Evolutionary conservation across 106 monocot species (phyloP), one percentile per base, ranked within the genome.

Genomic region (Hemerocallis citrina): DNA sequence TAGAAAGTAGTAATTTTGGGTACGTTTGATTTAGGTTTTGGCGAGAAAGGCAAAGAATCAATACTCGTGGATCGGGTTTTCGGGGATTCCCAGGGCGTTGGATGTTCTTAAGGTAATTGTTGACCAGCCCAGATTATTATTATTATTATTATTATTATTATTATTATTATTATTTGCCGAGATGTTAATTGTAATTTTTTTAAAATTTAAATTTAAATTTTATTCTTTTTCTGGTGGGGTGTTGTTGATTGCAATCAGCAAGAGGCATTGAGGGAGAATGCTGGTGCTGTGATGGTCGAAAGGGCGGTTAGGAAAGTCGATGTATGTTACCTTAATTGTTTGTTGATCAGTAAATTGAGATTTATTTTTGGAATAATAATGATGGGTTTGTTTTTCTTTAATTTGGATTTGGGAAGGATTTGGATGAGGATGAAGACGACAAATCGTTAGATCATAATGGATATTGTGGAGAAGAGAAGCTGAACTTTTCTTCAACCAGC

Each of bases 21-120:
- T n/a, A n/a, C n/a, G n/a, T n/a, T n/a, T 46, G 29, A 4, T 29
- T 24, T 31, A 93, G 93, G 78, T 93, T 31, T 67, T 93, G 23
- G 47, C 70, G 28, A 88, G 81, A 58, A 87, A 85, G 64, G 93
- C 81, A 9, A 93, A 93, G 77, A 93, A 89, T 44, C 67, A 64
- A 41, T 93, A 93, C 37, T 62, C 74, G 0, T 93, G 93, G 93
- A 93, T 93, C 28, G 93, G 93, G 22, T 93, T 88, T 60, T 62
- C 64, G 16, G 93, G 93, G 45, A 82, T 93, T 29, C 89, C 93
- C 0, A 65, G 66, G 20, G 76, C 85, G 0, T 48, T 93, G 73
- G 62, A 79, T 27, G 63, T 66, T 40, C 76, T 93, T 24, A 85
- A 79, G 85, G 93, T 93, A 39, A 17, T 42, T n/a, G n/a, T n/a